Percentiles rank a stretch among this genome's conserved stretches.
Evolutionary conservation across 768 basidiomycete genomes (phyloP).

Genomic region (Kwoniella sp.): DNA sequence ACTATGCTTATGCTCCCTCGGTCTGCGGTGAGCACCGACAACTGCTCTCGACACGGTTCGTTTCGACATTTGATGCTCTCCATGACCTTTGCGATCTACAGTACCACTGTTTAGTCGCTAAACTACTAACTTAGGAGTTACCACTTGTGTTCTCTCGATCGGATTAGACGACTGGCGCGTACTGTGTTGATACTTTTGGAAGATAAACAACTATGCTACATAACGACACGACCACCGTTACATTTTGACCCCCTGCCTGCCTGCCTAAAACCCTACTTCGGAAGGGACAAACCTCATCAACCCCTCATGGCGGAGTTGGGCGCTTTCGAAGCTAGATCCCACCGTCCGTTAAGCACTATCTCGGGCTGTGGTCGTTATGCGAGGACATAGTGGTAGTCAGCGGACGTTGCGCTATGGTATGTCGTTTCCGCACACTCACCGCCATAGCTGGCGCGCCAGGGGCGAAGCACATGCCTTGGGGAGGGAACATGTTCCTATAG

Average conservation of each 20-base stretch:
- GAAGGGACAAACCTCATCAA: too few relatives aligned
- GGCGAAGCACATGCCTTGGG: not conserved
- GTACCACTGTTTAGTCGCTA: too few relatives aligned
- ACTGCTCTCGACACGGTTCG: too few relatives aligned
- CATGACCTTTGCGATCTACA: too few relatives aligned
- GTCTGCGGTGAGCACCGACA: too few relatives aligned
- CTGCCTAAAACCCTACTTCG: too few relatives aligned
- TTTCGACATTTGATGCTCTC: too few relatives aligned
- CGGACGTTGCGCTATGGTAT: too few relatives aligned
- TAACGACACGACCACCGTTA: not conserved
- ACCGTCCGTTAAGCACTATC: not conserved
- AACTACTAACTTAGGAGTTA: too few relatives aligned
- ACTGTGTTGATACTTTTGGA: not conserved
- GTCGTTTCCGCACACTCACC: not conserved
- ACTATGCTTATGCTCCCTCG: too few relatives aligned
- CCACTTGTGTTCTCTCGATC: too few relatives aligned
- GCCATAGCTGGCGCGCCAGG: not conserved
- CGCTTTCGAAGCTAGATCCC: slow-evolving; percentile 1
- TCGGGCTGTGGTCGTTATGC: not conserved
- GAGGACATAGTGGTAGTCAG: too few relatives aligned
- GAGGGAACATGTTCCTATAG: slow-evolving; percentile 19
- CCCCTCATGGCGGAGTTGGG: not conserved
- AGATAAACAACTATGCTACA: not conserved
- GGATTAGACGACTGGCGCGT: not conserved
- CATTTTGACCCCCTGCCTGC: not conserved